Conservation (phyloP, 306 rosid species). For the Parietaria judaica region DNA sequence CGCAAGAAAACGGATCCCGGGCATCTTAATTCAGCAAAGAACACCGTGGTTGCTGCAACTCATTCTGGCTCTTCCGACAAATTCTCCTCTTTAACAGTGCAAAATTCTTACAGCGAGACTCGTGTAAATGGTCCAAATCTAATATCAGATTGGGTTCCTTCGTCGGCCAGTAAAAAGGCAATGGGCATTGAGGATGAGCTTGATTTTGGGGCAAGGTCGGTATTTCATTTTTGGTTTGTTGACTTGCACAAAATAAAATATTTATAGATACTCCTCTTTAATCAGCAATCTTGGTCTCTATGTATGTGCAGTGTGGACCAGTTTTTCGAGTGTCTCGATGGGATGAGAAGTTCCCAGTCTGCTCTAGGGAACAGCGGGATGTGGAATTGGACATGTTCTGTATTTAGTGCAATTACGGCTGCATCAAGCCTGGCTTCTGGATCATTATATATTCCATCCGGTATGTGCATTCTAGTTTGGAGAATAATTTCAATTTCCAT, state of each 20-base stretch:
- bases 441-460: slow-evolving; percentile 61
- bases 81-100: slow-evolving; percentile 28
- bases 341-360: slow-evolving; percentile 82
- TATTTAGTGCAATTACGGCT: slow-evolving; percentile 90
- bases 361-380: slow-evolving; percentile 84
- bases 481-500: neutral
- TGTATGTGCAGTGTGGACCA: slow-evolving; percentile 80
- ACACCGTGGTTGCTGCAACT: slow-evolving; percentile 28
- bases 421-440: slow-evolving; percentile 98
- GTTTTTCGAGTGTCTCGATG: slow-evolving; percentile 95
- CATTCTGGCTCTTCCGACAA: slow-evolving; percentile 28
- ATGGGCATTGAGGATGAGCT: slow-evolving; percentile 47
- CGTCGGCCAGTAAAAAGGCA: slow-evolving; percentile 23
- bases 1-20: slow-evolving; percentile 29
- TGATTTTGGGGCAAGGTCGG: slow-evolving; percentile 95
- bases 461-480: slow-evolving; percentile 35
- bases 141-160: slow-evolving; percentile 86
- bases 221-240: slow-evolving; percentile 15
- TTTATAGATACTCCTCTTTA: neutral
- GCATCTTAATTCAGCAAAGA: slow-evolving; percentile 27
- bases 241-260: slow-evolving; percentile 12
- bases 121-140: slow-evolving; percentile 52
- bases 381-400: slow-evolving; percentile 97
- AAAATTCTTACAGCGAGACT: slow-evolving; percentile 36
- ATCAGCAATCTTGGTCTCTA: slow-evolving; percentile 4